Evolutionary conservation across 176 grass and related monocot genomes (phyloP), one percentile per base, ranked within the genome.

Genomic region (Rhynchospora tenuis): DNA sequence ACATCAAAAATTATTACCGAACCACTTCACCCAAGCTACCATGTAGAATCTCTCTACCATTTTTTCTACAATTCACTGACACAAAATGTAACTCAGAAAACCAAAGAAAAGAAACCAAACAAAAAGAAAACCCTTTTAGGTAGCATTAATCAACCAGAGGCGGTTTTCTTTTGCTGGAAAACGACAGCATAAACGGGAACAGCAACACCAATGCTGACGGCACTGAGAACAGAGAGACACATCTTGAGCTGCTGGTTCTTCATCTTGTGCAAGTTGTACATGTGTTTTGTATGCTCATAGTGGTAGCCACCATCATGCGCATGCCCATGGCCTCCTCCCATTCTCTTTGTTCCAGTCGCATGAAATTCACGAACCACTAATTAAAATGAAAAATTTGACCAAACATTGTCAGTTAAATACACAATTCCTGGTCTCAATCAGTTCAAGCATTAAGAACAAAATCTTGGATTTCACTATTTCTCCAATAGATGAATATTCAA

Each of bases 201-300:
- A 16, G 23, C 86, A 50, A 92, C 56, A n/a, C 93, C 93, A 70
- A 87, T 86, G 84, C 66, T 33, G 70, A 92, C 51, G 0, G 50
- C 88, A 24, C 81, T 52, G 15, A 92, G 15, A 80, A 95, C 90
- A 0, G 64, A 56, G 0, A 92, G 80, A 80, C 64, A 66, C 67
- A 84, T 59, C 85, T 89, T 92, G 22, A 92, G 84, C 43, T 83
- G 26, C 60, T 87, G 93, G 86, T 95, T 60, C 55, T 89, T 92
- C 86, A 92, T 95, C 51, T 83, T 91, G 54, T 86, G 73, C 44
- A 95, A 68, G 83, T 89, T 95, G 86, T 95, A 92, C 93, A 95
- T 95, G 86, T 95, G 93, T 79, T 92, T 95, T 43, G 93, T 63
- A 33, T 95, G 93, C 47, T 90, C 9, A 31, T 92, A 95, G 60